Evolutionary conservation across 805 yeast species (phyloP).

Genomic region (Teunomyces funiuensis): DNA sequence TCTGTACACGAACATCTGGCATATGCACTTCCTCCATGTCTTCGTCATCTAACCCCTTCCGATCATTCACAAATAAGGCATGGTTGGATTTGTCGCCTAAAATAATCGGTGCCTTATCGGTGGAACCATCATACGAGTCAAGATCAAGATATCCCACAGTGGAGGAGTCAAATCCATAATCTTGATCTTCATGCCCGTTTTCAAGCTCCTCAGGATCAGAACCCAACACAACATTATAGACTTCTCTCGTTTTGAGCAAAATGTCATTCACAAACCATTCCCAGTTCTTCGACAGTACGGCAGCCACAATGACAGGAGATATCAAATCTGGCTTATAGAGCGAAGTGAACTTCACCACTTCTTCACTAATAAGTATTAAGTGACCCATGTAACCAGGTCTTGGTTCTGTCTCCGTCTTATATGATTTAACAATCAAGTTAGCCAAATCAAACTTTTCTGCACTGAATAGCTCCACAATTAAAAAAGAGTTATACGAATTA

Average conservation of each 20-base stretch:
- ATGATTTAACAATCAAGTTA: slow-evolving; percentile 29
- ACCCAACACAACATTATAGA: slow-evolving; percentile 58
- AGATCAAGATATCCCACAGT: slow-evolving; percentile 40
- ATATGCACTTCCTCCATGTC: slow-evolving; percentile 21
- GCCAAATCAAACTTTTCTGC: slow-evolving; percentile 43
- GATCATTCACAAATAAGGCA: slow-evolving; percentile 29
- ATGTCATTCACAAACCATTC: slow-evolving; percentile 49
- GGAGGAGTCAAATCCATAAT: slow-evolving; percentile 30
- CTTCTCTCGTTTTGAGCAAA: slow-evolving; percentile 51
- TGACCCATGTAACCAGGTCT: slow-evolving; percentile 98
- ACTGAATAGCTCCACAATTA: slow-evolving; percentile 31
- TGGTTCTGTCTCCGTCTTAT: slow-evolving; percentile 50
- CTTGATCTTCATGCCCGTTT: slow-evolving; percentile 6
- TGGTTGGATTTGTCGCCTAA: slow-evolving; percentile 38
- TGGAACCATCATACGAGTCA: slow-evolving; percentile 29
- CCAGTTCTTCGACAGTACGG: slow-evolving; percentile 44
- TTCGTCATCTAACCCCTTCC: slow-evolving; percentile 17
- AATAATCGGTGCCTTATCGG: slow-evolving; percentile 25
- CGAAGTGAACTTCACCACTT: slow-evolving; percentile 83
- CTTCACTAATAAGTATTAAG: slow-evolving; percentile 88
- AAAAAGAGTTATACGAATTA: slow-evolving; percentile 73
- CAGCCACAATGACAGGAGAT: slow-evolving; percentile 34
- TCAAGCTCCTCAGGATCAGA: slow-evolving; percentile 28
- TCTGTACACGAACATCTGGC: slow-evolving; percentile 24
- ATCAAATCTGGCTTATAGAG: slow-evolving; percentile 60